Evolutionary conservation across 1,139 yeast genomes (phyloP), one percentile per base, ranked within the genome.

Genomic region (Debaryomyces udenii): DNA sequence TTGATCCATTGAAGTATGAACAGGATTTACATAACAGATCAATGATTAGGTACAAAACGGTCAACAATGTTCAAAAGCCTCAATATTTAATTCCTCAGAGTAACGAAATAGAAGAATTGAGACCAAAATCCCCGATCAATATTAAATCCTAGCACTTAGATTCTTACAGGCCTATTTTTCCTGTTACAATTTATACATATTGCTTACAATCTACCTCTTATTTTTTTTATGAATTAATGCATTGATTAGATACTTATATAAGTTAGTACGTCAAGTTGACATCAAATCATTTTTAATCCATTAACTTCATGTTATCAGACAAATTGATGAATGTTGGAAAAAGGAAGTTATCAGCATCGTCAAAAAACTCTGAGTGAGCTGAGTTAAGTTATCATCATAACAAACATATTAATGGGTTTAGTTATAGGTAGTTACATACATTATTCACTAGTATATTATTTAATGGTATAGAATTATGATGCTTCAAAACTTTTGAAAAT

Each of bases 61-160:
- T 51, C 11, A 49, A 43, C 35, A 52, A 50, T 27, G 57, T 55
- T 35, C 39, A 48, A 40, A 31, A 47, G 43, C 41, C 64, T 41
- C 78, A 77, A 70, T 53, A 62, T 62, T 49, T 59, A 69, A 69
- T 89, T 2, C 90, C 93, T 3, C 80, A 80, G 44, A 76, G 81
- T 30, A 69, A 74, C 10, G 95, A 86, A 50, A 86, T 90, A 48
- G 96, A 90, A 50, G 74, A 69, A 18, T 68, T 90, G 38, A 76
- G 97, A 54, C 97, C 97, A 13, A 87, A 85, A 55, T 40, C 43
- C 6, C 43, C 43, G 3, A 36, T 32, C n/a, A 35, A 39, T 16
- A 23, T 39, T 11, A 39, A 32, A 27, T 31, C 38, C 13, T 28
- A 11, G 27, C 13, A 4, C 11, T 4, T 17, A 3, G 11, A 17